Base-by-base conservation (phyloP, 2,329 filamentous ascomycete genomes). In the Ceratocystis ficicola region DNA sequence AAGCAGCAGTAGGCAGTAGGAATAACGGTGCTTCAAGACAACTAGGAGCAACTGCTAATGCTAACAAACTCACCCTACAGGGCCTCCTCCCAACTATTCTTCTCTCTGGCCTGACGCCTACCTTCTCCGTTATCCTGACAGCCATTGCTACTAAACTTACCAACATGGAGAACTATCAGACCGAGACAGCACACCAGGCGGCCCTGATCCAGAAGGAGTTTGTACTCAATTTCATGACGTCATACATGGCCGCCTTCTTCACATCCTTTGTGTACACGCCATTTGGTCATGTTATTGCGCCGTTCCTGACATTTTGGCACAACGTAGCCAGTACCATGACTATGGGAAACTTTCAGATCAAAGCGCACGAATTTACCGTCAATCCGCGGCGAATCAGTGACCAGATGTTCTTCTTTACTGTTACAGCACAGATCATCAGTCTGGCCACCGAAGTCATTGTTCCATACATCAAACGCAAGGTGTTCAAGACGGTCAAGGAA, bases 221-320 rank as follows among this genome's bases (percentile, higher is more conserved):
- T 72, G 86, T 97, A 15, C 83, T 97, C 72, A 95, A 96, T 78
- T 96, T 96, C 76, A 93, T 97, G 76, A 95, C 91, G 5, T 95
- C 92, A 0, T 97, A 96, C 74, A 85, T 95, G 64, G 89, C 90
- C 0, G 86, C 95, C n/a, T 86, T 95, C 72, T 82, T 97, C 20
- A 96, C 92, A 0, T 90, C 92, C 0, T 97, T 96, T 71, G 85
- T 96, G 69, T 97, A 96, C 72, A 89, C 96, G 22, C 93, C 93
- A 0, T 97, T 97, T 71, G 93, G 90, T 15, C 84, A 86, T 68
- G 76, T 90, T 59, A 83, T 99, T 10, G 85, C 94, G 0, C 93
- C 94, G 0, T 88, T 95, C 72, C 83, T 99, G 3, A 86, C 95
- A 70, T 77, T 96, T 67, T 93, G 95, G 77, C 83, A 84, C 68